Conservation (phyloP, 1,284 basidiomycete genomes). For the Malassezia pachydermatis region DNA sequence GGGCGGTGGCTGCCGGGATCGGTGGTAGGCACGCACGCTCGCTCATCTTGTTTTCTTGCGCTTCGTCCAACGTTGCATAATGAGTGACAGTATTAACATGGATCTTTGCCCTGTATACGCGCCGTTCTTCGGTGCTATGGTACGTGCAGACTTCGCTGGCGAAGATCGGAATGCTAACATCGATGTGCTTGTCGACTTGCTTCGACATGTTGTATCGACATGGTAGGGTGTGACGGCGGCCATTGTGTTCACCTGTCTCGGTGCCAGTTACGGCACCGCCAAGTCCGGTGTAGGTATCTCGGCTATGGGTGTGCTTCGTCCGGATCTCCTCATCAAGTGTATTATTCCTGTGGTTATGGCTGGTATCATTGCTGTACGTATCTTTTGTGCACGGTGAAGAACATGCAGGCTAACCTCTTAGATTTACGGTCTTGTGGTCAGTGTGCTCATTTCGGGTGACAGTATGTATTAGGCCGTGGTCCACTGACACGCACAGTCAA, state of each 20-base stretch:
- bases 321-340: slow-evolving; percentile 97
- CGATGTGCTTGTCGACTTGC: too few species aligned
- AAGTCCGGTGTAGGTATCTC: slow-evolving; percentile 97
- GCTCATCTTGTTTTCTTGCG: too few species aligned
- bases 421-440: slow-evolving; percentile 57
- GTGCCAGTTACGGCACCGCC: slow-evolving; percentile 91
- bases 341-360: slow-evolving; percentile 97
- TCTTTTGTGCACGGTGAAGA: too few species aligned
- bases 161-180: not conserved
- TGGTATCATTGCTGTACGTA: slow-evolving; percentile 72
- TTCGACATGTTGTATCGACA: too few species aligned
- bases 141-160: slow-evolving; percentile 52
- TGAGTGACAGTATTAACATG: slow-evolving; percentile 37
- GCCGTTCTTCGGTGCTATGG: slow-evolving; percentile 94
- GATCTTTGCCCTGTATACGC: slow-evolving; percentile 53
- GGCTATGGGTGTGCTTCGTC: slow-evolving; percentile 84
- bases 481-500: slow-evolving; percentile 34
- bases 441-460: slow-evolving; percentile 50
- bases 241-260: slow-evolving; percentile 91
- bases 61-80: slow-evolving; percentile 4
- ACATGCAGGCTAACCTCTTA: slow-evolving; percentile 15
- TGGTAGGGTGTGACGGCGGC: slow-evolving; percentile 81
- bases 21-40: not conserved
- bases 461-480: slow-evolving; percentile 18
- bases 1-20: slow-evolving; percentile 1